Evolutionary conservation across 2,329 filamentous ascomycete species (phyloP), one percentile per base, ranked within the genome.

Genomic region (Erysiphe pulchra): DNA sequence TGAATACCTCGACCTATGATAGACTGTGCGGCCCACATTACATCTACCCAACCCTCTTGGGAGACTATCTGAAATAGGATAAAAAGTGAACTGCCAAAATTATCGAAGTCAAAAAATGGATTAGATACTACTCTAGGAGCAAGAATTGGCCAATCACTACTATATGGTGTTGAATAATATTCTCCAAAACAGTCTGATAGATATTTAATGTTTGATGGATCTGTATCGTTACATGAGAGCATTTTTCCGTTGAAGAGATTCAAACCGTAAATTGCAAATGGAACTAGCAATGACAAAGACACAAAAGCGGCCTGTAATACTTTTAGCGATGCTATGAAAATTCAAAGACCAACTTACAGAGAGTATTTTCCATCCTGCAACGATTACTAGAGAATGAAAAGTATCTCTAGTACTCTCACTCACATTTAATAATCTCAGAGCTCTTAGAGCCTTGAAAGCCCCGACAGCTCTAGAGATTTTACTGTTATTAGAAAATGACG

Each of bases 11-110:
- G 65, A 2, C 81, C 84, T 1, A 77, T 86, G 51, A 95, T 90
- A 31, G 75, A 73, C 64, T 92, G 81, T 1, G 77, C 79, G 32
- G 73, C 71, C 65, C 81, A 86, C 58, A 90, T 82, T n/a, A 93
- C 84, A 59, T 93, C 85, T 11, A 77, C 77, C 90, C 92, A 98
- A 32, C 90, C 90, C 67, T 98, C 92, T 61, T 98, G 90, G 45
- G 87, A 95, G 38, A 95, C 87, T 61, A 98, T 94, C 60, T 95
- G 86, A 64, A 94, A 98, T 48, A 98, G 80, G 50, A 92, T 92
- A 64, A 95, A 95, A 32, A 98, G 68, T 0, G 87, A 80, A 46
- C 82, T 73, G n/a, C 80, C 82, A 55, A 98, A 98, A 57, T 92
- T 80, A 60, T 98, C 90, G 57, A 98, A 98, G 59, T 80, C 80